phyloP scores from a whole-genome alignment of 306 rosid species.

The Vigna trinervia region DNA sequence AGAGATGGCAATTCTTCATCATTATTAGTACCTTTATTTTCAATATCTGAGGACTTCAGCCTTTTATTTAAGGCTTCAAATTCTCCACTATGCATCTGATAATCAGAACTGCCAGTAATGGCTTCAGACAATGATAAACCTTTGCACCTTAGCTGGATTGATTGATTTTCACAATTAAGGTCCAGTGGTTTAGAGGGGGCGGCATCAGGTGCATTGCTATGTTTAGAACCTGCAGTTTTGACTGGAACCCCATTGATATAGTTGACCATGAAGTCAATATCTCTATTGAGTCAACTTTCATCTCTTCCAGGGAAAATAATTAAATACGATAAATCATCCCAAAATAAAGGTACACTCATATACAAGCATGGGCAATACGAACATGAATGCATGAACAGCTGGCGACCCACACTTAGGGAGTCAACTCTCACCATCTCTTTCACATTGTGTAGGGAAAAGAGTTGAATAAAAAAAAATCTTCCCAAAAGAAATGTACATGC shows the following conservation, averaged over 20 bases:
- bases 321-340: slow-evolving; percentile 35
- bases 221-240: slow-evolving; percentile 57
- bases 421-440: background rate
- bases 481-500: background rate
- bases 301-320: slow-evolving; percentile 50
- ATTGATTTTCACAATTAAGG: slow-evolving; percentile 57
- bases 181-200: slow-evolving; percentile 58
- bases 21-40: slow-evolving; percentile 51
- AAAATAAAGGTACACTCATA: slow-evolving; percentile 26
- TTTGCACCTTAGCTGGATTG: slow-evolving; percentile 59
- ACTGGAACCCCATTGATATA: slow-evolving; percentile 52
- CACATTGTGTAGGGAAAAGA: background rate
- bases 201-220: slow-evolving; percentile 47
- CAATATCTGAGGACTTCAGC: slow-evolving; percentile 50
- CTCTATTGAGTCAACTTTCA: slow-evolving; percentile 51
- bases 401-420: slow-evolving; percentile 8
- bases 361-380: slow-evolving; percentile 12
- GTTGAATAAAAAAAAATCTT: background rate
- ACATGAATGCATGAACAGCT: slow-evolving; percentile 12
- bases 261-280: slow-evolving; percentile 52
- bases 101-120: slow-evolving; percentile 51
- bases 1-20: slow-evolving; percentile 63
- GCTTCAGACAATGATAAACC: slow-evolving; percentile 56
- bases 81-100: slow-evolving; percentile 57
- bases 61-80: slow-evolving; percentile 57